Evolutionary conservation across 129 eudicot genomes (phyloP).

Genomic region (Silybum marianum): DNA sequence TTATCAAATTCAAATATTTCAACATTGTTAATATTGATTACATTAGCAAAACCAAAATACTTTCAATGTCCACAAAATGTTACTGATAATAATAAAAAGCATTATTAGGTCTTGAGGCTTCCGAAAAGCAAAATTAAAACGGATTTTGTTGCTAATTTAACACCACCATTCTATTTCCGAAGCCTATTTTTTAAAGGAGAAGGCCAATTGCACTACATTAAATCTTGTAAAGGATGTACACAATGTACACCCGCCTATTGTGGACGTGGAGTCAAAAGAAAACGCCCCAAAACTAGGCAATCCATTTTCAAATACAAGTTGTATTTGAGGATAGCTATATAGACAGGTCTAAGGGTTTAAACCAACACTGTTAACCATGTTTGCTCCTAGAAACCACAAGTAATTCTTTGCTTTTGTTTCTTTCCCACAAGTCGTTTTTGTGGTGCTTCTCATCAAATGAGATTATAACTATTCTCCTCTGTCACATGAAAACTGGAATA

Average conservation of each 20-base stretch:
- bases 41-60: background rate
- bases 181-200: background rate
- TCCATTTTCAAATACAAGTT: background rate
- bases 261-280: background rate
- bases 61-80: background rate
- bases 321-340: background rate
- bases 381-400: background rate
- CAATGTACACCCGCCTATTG: background rate
- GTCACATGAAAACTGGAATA: background rate
- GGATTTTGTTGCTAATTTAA: background rate
- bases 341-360: background rate
- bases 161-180: background rate
- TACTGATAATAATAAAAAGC: background rate
- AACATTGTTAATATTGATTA: background rate
- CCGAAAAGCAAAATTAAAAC: background rate
- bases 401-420: background rate
- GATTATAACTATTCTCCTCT: background rate
- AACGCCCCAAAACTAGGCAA: background rate
- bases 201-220: background rate
- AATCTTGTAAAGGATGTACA: background rate
- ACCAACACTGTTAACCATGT: background rate
- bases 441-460: background rate
- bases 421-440: background rate
- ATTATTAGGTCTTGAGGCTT: background rate
- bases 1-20: background rate